Base-by-base conservation (phyloP, 2,329 filamentous ascomycete species). In the Aschersonia sp. region DNA sequence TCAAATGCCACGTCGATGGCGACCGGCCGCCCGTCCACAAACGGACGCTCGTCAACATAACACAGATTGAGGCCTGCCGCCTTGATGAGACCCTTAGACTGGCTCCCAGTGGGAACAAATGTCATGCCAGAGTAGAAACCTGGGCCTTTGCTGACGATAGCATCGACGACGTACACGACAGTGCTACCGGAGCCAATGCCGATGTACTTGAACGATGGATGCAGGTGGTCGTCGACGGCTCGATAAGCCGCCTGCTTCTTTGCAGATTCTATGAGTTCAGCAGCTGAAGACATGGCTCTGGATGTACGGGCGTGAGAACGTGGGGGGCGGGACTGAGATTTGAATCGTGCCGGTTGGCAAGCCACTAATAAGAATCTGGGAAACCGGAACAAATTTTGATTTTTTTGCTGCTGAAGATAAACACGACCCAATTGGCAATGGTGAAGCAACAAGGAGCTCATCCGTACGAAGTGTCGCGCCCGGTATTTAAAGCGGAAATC, bases 41-140 rank as follows among this genome's bases (percentile, higher is more conserved):
- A 61, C 1, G 84, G 83, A 12, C 94, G 70, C 50, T 83, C 78
- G 58, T 90, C 84, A 57, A 94, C 85, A 54, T 81, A 79, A 47
- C 88, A 78, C 10, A 92, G 79, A 30, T 76, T 78, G 48, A 97
- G 71, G 2, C 87, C 86, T 22, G 87, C 86, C 45, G 74, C 70
- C 51, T 87, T 76, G 59, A 98, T 94, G 47, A 95, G 78, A 57
- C 88, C 83, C 55, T 87, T 87, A 42, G 84, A 92, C 62, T 95
- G 88, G 69, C 83, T 90, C 30, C 92, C 92, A 0, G 92, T 98
- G 6, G 92, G 90, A 32, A 95, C 76, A 66, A 95, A 98, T 59
- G 78, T 81, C 71, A 95, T 94, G 54, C 68, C 61, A 35, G 69
- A 64, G 45, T 76, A 77, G 48, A 76, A 70, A 2, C 65, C 62